Conservation (phyloP, 2,329 filamentous ascomycete species). For the Sarocladiaceae sp. region DNA sequence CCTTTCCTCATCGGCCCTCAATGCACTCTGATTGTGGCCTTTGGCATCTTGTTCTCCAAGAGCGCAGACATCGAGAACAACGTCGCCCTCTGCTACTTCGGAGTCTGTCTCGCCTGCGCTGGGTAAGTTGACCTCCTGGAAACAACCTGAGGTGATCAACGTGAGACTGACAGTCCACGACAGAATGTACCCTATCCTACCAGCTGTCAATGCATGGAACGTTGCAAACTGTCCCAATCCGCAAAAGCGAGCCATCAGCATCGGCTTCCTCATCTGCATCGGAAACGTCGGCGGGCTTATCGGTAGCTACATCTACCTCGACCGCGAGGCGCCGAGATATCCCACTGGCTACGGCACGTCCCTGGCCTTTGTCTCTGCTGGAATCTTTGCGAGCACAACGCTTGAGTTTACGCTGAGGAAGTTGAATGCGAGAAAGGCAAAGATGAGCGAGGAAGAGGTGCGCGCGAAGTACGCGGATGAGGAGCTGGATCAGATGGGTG, state of each 20-base stretch:
- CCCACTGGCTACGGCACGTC: conserved; percentile 29
- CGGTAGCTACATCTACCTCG: conserved; percentile 32
- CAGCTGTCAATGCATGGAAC: conserved; percentile 35
- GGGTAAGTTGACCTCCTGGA: conserved; percentile 15
- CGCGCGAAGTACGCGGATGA: conserved; percentile 20
- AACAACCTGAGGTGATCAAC: neutral
- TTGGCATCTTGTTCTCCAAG: conserved; percentile 29
- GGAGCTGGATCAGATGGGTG: conserved; percentile 24
- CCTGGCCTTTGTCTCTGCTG: conserved; percentile 20
- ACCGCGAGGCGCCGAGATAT: conserved; percentile 27
- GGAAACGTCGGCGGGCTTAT: conserved; percentile 32
- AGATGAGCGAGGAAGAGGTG: conserved; percentile 19
- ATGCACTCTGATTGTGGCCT: conserved; percentile 26
- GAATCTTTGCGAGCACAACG: conserved; percentile 10
- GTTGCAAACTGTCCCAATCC: conserved; percentile 31
- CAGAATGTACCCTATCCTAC: conserved; percentile 36
- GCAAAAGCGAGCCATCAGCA: conserved; percentile 33
- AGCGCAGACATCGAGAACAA: conserved; percentile 30
- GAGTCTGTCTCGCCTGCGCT: conserved; percentile 33
- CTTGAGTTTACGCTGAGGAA: conserved; percentile 10
- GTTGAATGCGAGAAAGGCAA: conserved; percentile 20
- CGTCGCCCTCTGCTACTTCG: conserved; percentile 35
- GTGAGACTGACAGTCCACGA: neutral
- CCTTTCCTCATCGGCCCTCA: conserved; percentile 31
- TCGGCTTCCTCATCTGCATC: conserved; percentile 32